Evolutionary conservation across 345 rosid genomes (phyloP).

Genomic region (Brassica juncea): DNA sequence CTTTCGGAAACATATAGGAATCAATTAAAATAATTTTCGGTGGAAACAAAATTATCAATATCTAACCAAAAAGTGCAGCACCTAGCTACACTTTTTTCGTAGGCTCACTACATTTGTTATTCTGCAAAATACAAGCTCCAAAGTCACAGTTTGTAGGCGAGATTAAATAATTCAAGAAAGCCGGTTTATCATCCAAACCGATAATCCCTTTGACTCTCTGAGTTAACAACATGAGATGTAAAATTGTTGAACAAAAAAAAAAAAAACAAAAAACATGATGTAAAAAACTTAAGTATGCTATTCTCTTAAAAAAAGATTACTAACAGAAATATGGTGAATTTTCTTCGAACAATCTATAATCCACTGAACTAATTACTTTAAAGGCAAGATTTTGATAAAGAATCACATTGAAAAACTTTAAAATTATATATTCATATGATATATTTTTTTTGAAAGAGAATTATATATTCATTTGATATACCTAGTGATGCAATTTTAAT

Average conservation of each 20-base stretch:
- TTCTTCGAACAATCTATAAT: background rate
- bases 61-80: slow-evolving; percentile 6
- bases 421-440: background rate
- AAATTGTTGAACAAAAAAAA: background rate
- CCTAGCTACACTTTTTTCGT: background rate
- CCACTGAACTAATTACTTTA: background rate
- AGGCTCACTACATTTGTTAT: background rate
- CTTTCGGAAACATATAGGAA: slow-evolving; percentile 30
- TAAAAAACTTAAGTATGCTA: background rate
- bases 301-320: background rate
- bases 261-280: no score
- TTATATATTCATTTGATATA: background rate
- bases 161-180: background rate
- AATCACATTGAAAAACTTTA: background rate
- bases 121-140: background rate
- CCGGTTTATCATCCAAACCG: background rate
- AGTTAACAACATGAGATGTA: background rate
- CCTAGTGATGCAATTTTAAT: background rate
- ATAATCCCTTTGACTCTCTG: background rate
- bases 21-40: slow-evolving; percentile 8
- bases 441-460: background rate
- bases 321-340: background rate
- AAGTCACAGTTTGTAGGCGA: slow-evolving; percentile 6
- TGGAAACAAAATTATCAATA: slow-evolving; percentile 1
- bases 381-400: background rate